Evolutionary conservation across 352 stramenopile genomes (phyloP), one percentile per base, ranked within the genome.

Genomic region (Globisporangium radiosum): DNA sequence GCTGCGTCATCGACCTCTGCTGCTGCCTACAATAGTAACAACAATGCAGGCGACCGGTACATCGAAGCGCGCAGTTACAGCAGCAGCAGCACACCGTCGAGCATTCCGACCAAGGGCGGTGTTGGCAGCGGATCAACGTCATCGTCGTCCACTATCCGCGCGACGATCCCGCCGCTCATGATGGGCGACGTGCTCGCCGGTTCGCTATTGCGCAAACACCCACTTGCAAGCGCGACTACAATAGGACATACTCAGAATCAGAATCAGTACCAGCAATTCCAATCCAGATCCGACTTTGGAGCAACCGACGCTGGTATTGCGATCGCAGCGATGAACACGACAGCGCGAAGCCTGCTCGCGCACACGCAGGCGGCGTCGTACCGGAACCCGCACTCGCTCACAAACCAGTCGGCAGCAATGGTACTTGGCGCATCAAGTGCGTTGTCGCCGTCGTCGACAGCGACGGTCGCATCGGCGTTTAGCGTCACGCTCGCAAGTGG

Each of bases 391-490:
- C 48, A 54, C 25, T 60, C 52, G 8, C 25, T 68, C 17, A 73
- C 59, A 38, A 81, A 76, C 54, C 69, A 81, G 38, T 33, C 52
- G 3, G 59, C n/a, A 45, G 52, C 36, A 48, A 62, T 43, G 60
- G 60, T 65, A 54, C 51, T 39, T 52, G 63, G 36, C 15, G 15
- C 7, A 36, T 69, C 38, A 59, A 13, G 14, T 5, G 6, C 15
- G n/a, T 13, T 8, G 45, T 50, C 8, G 6, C 37, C 73, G 3
- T 73, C 72, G 8, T 59, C 70, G 5, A 82, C 71, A 0, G 64
- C 73, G 14, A 89, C 77, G 0, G 77, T 89, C 9, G 75, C 69
- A 1, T 79, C 79, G n/a, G 72, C 74, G 13, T 68, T 78, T 15
- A 60, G 63, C 39, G 60, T 54, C 5, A 65, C 66, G 13, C 50